phyloP scores from a whole-genome alignment of 306 rosid genomes.

The Malus sieversii region DNA sequence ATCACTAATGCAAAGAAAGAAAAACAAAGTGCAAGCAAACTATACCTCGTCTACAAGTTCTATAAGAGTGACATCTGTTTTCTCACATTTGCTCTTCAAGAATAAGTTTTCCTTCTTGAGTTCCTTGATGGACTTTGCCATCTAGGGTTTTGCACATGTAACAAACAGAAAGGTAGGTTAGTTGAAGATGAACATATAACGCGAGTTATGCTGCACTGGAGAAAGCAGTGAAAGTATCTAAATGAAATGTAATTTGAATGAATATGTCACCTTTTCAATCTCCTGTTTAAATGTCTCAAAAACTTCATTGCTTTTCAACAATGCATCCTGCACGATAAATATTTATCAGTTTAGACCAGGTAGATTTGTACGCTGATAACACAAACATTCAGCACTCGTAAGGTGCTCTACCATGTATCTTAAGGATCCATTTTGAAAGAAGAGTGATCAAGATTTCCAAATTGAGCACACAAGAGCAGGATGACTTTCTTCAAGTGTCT shows the following conservation, averaged over 20 bases:
- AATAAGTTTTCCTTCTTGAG: constrained; percentile 87
- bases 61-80: constrained; percentile 74
- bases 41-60: constrained; percentile 85
- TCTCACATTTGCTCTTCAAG: constrained; percentile 85
- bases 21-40: not conserved
- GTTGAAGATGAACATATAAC: constrained; percentile 12
- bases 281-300: constrained; percentile 89
- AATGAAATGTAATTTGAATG: constrained; percentile 11
- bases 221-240: constrained; percentile 8
- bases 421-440: not conserved
- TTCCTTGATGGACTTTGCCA: constrained; percentile 90
- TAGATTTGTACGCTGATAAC: not conserved
- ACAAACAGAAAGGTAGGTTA: not conserved
- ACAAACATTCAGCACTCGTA: not conserved
- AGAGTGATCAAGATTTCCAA: not conserved
- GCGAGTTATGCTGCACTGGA: not conserved
- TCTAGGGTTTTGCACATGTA: constrained; percentile 41
- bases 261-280: constrained; percentile 69
- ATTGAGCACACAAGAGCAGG: not conserved
- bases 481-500: not conserved
- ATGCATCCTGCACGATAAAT: constrained; percentile 63
- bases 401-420: not conserved
- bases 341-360: not conserved
- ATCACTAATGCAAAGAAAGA: constrained; percentile 2
- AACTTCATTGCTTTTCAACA: constrained; percentile 81